Conservation (phyloP, 768 basidiomycete species). For the Leccinum imitatum region DNA sequence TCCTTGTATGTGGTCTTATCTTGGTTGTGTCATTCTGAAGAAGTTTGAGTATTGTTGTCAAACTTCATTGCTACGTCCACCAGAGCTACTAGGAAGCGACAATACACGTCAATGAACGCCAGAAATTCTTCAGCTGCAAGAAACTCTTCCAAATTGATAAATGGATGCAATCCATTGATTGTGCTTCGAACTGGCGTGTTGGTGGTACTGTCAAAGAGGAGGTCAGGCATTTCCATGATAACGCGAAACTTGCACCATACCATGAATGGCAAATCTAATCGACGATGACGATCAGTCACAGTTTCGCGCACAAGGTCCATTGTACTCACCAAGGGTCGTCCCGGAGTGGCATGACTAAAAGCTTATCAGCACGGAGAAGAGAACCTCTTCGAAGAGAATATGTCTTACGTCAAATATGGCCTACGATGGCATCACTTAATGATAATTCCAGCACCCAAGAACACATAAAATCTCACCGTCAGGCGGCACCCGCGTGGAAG, state of each 20-base stretch:
- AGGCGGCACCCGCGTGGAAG: constrained; percentile 68
- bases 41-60: too few species aligned
- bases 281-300: background rate
- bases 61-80: too few species aligned
- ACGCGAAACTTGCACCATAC: constrained; percentile 12
- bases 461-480: constrained; percentile 38
- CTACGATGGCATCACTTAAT: constrained; percentile 9
- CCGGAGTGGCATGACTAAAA: constrained; percentile 49
- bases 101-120: too few species aligned
- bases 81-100: too few species aligned
- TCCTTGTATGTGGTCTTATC: too few species aligned
- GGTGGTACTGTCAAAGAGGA: constrained; percentile 46
- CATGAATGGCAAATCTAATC: constrained; percentile 29
- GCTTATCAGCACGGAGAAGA: background rate
- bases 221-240: background rate
- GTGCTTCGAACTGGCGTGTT: constrained; percentile 13
- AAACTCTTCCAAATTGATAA: too few species aligned
- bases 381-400: background rate
- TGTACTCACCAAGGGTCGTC: constrained; percentile 42
- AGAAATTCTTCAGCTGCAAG: too few species aligned
- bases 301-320: background rate
- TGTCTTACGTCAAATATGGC: constrained; percentile 50
- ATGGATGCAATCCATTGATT: too few species aligned
- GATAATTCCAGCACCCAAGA: background rate
- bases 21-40: too few species aligned